Base-by-base conservation (phyloP, 192 early-diverging fungal genomes). In the Entomortierella beljakovae region DNA sequence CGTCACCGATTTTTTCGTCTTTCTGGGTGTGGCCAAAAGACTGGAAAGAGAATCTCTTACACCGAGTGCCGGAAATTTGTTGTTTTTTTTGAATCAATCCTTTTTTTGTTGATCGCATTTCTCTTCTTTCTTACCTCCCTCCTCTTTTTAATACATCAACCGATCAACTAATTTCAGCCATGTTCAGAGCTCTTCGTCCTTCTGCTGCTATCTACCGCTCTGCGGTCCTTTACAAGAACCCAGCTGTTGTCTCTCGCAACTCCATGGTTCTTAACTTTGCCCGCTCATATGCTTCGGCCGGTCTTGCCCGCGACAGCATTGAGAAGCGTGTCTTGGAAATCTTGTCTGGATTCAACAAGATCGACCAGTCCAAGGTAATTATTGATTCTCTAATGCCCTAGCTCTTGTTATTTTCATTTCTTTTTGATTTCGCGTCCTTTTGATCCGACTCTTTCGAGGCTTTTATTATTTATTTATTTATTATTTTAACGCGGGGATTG, bases 311-410 rank as follows among this genome's bases (percentile, higher is more conserved):
- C 53, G 73, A 82, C 54, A 85, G 88, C 52, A 90, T 99, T 68
- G 91, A 98, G 87, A 83, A 89, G 79, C 89, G 97, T 63, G 92
- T 99, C 61, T 83, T 98, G 68, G 89, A 93, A 52, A 88, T 99
- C 32, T 81, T 99, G 61, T 90, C 90, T 80, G 96, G 93, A 73
- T 99, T 99, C 85, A 96, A 97, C 82, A 99, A 99, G 88, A 94
- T 99, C 76, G 93, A 96, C 73, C 82, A 88, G 40, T 76, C 84
- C 71, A 97, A 98, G 94, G 96, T 99, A 90, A 69, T 38, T 46
- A 20, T 3, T 11, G 15, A 57, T 11, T 20, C 18, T n/a, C n/a
- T n/a, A n/a, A n/a, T n/a, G n/a, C n/a, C n/a, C n/a, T n/a, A n/a
- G n/a, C n/a, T n/a, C n/a, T n/a, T n/a, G n/a, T n/a, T n/a, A n/a